Base-by-base conservation (phyloP, 2,329 filamentous ascomycete species). In the Colletotrichum australisinense region DNA sequence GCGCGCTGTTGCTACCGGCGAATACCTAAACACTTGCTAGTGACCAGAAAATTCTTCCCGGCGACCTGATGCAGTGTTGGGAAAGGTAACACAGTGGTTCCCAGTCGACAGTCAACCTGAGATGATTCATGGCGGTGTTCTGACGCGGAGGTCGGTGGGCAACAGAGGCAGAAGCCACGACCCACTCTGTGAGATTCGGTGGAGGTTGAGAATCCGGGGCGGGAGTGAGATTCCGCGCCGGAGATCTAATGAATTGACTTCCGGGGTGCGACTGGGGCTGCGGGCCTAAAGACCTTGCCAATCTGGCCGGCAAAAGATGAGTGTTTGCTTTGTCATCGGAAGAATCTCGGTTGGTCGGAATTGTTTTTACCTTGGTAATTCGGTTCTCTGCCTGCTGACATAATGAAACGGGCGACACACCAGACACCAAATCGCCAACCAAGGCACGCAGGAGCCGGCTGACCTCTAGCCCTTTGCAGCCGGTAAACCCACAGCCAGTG, bases 151-250 rank as follows among this genome's bases (percentile, higher is more conserved):
- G 24, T 22, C 19, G 38, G 38, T 5, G 24, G 3, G 19, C 26
- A 24, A 24, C 26, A 24, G 12, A 35, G 16, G 9, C 9, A 24
- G 12, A 35, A 8, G 24, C 9, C 24, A 28, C 32, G 26, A 22
- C 60, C 60, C n/a, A 53, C 42, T 11, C 22, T 19, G 6, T 19
- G 38, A 46, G 12, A 62, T n/a, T n/a, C 56, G 35, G 58, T 26
- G 52, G 69, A 71, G 46, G 38, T 72, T 32, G 65, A 66, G 8
- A 64, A 55, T 64, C 58, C 58, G 65, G 59, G 66, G 65, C 53
- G 26, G 69, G 59, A 69, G 67, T 55, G 32, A 62, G 19, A 66
- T 69, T 72, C 58, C 59, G 42, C 32, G 30, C 30, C 59, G 42
- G 53, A 28, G 35, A 58, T 63, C 30, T 30, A 59, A 59, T 58